A percentile compares a stretch with the other conserved stretches of the same genome.
phyloP scores from a whole-genome alignment of 2,329 filamentous ascomycete species.

The Leptodontidium sp. region DNA sequence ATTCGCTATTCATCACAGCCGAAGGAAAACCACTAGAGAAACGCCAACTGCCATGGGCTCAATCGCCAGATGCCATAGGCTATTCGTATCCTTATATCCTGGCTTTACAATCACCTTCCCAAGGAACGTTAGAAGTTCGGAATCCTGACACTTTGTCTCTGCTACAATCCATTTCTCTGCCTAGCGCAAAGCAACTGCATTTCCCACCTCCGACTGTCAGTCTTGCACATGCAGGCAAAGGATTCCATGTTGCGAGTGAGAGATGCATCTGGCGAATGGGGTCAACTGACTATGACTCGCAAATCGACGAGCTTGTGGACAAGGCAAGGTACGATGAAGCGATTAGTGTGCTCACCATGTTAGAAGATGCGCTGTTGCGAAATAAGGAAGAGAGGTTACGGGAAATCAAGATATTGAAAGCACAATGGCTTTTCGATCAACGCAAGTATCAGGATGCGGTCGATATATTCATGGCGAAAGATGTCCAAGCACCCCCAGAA shows the following conservation, averaged over 20 bases:
- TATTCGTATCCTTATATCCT: conserved; percentile 98
- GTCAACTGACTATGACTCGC: conserved; percentile 87
- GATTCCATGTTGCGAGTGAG: conserved; percentile 92
- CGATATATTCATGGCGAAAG: conserved; percentile 79
- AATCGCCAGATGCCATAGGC: conserved; percentile 87
- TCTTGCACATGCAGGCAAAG: conserved; percentile 94
- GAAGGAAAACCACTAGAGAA: conserved; percentile 83
- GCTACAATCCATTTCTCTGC: conserved; percentile 83
- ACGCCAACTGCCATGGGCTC: conserved; percentile 89
- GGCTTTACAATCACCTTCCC: conserved; percentile 82
- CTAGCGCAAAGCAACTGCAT: conserved; percentile 84
- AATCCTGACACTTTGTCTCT: conserved; percentile 93
- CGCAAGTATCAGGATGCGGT: conserved; percentile 86
- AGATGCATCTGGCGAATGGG: conserved; percentile 96
- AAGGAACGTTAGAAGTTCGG: conserved; percentile 86
- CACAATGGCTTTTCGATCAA: conserved; percentile 81
- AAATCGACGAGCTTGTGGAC: conserved; percentile 82
- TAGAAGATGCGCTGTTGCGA: conserved; percentile 88
- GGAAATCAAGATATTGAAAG: conserved; percentile 91
- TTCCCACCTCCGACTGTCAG: conserved; percentile 93
- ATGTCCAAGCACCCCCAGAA: conserved; percentile 89
- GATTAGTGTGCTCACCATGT: conserved; percentile 85
- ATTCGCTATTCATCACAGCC: conserved; percentile 89
- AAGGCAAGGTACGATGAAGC: conserved; percentile 85
- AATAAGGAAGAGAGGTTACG: conserved; percentile 84